Base-by-base conservation (phyloP, 345 rosid species). In the Physaria fendleri region DNA sequence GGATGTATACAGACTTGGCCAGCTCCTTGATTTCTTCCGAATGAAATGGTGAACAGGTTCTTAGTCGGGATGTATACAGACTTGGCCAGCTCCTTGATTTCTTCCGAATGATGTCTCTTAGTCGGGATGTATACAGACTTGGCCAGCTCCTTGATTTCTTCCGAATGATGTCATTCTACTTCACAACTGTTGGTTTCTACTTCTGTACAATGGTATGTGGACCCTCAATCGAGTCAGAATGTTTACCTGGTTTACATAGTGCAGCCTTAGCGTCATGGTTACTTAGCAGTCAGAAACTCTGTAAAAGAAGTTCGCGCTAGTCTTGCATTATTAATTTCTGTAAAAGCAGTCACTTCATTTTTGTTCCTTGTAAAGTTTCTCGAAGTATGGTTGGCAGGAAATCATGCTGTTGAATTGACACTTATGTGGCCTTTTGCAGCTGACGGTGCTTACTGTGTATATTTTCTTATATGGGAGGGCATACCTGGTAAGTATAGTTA, bases 91-190 rank as follows among this genome's bases (percentile, higher is more conserved):
- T 89, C 47, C 88, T 89, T 72, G 99, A 93, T 76, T 93, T 93
- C 78, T 89, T 93, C 46, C 72, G 99, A 55, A 89, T 93, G 99
- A 75, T 93, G 95, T 89, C 99, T 76, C 95, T 93, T 58, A 93
- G 99, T 60, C 85, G 99, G 65, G 99, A 93, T 71, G 79, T 89
- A 32, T 93, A 89, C 85, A 83, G 99, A 78, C 93, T 93, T 17
- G 99, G 99, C 56, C 99, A 89, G 79, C 97, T 89, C 47, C 88
- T 89, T 72, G 99, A 93, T 76, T 93, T 93, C 78, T 89, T 93
- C 46, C 72, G 99, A 55, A 89, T 93, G 99, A 75, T 93, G 95
- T 89, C 99, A 27, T 93, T 82, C 68, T 93, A 79, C 82, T 89
- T 93, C 58, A 93, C 95, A 56, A 89, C 99, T 7, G 99, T 93